These are phyloP conservation scores for Endoconidiophora laricicola DNA, from an alignment of 2,329 filamentous ascomycete species.

Conservation along the genomic window DNA sequence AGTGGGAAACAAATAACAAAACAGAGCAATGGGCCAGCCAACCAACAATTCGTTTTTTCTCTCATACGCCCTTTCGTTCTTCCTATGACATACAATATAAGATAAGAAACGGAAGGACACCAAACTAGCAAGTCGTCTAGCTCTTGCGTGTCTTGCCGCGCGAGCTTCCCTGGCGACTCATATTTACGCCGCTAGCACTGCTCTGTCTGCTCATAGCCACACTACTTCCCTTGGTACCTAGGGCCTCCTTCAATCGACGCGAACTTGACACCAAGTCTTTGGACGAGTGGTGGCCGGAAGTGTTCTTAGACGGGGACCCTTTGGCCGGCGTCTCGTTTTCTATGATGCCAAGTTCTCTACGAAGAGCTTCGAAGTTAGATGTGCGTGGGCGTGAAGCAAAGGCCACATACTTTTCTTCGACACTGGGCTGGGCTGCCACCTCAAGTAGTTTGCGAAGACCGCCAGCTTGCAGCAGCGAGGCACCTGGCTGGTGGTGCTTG, in stretches of 20 bases:
- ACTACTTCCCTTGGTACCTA: conserved; percentile 13
- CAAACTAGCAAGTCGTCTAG: conserved; percentile 10
- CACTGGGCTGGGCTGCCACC: conserved; percentile 32
- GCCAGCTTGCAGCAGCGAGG: conserved; percentile 37
- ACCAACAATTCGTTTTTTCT: not conserved
- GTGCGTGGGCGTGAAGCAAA: conserved; percentile 28
- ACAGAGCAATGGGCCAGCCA: not conserved
- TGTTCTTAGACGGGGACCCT: conserved; percentile 9
- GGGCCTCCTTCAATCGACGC: conserved; percentile 38
- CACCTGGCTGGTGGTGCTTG: conserved; percentile 33
- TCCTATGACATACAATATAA: not conserved
- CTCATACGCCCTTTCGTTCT: not conserved
- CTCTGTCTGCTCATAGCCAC: conserved; percentile 40
- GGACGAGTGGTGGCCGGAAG: conserved; percentile 16
- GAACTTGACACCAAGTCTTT: conserved; percentile 40
- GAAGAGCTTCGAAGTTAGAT: conserved; percentile 30
- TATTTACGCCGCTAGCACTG: conserved; percentile 36
- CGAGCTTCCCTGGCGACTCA: conserved; percentile 38
- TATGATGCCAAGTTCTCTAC: conserved; percentile 33
- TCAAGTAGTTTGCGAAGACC: conserved; percentile 40
- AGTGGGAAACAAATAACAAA: too few relatives aligned
- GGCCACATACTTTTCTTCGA: conserved; percentile 31
- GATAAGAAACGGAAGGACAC: too few relatives aligned
- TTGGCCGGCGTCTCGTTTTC: conserved; percentile 21
- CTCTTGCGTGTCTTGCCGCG: conserved; percentile 29